Evolutionary conservation across 805 yeast species (phyloP), one percentile per base, ranked within the genome.

Genomic region (Candida insectorum): DNA sequence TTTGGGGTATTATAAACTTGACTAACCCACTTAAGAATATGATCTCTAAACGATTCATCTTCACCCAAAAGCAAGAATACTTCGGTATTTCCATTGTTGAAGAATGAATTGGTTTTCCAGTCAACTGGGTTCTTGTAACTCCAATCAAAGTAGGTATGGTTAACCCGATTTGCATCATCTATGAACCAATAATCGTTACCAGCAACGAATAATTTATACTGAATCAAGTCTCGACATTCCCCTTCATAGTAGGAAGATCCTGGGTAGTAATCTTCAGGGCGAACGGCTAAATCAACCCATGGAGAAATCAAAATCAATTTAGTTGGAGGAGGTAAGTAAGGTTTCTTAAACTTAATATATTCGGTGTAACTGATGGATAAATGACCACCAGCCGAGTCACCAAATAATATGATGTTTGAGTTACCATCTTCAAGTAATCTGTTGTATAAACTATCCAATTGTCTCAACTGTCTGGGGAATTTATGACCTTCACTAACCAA

Each of bases 361-460:
- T 62, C 60, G 11, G 62, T 42, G 36, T 53, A 57, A 12, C 48
- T 48, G 14, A 65, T 40, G 15, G 57, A 42, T 37, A 64, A 49
- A 39, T 62, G 56, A 5, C 65, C 69, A 22, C 71, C 71, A 13
- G 68, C 67, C 2, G 69, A 62, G 39, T 64, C 71, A 2, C 71
- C 69, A 44, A 63, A 39, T 9, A 64, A 44, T 3, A 49, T 44
- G 4, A 64, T 46, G 33, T 62, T 60, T 16, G 42, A 29, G 36
- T 47, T 40, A 5, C 58, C 54, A 17, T 50, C 57, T 4, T 29
- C 34, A 15, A 45, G 39, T 17, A 56, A 45, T 7, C 26, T 31
- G 19, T 33, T 24, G 39, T 60, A 60, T 2, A 59, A 44, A 10
- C 40, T 48, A 23, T 48, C 48, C 31, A 63, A 49, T 32, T 64